Percentiles rank a stretch among this genome's conserved stretches.
Conservation (phyloP, 768 basidiomycete genomes). For the Hebeloma cylindrosporum region DNA sequence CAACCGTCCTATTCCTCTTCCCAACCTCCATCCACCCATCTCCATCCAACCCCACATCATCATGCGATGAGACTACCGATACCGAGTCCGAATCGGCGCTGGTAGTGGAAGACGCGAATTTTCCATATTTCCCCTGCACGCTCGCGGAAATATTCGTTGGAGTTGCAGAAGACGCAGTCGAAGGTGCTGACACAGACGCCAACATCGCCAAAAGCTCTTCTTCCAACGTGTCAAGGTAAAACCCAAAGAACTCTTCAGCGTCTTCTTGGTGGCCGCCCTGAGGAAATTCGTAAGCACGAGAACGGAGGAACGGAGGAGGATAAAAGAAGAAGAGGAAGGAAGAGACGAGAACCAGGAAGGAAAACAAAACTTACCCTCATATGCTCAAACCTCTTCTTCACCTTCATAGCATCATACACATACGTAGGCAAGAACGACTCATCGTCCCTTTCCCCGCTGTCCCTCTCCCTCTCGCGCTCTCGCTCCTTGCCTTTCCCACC, state of each 20-base stretch:
- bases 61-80: too few species aligned
- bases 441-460: conserved; percentile 49
- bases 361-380: conserved; percentile 64
- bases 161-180: too few species aligned
- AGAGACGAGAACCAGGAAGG: too few species aligned
- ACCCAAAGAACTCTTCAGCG: conserved; percentile 98
- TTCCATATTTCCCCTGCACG: too few species aligned
- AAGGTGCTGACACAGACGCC: too few species aligned
- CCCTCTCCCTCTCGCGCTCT: conserved; percentile 26
- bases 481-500: conserved; percentile 29
- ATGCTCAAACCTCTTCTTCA: conserved; percentile 88
- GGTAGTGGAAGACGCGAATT: too few species aligned
- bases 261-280: conserved; percentile 95
- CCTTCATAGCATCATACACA: conserved; percentile 91
- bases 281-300: conserved; percentile 5
- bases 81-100: too few species aligned
- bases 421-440: conserved; percentile 83
- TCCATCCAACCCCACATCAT: conserved; percentile 43
- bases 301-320: background rate
- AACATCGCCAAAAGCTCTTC: conserved; percentile 82
- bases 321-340: conserved; percentile 2
- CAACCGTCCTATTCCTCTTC: conserved; percentile 75
- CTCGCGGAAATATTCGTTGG: too few species aligned
- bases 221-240: conserved; percentile 91
- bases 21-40: conserved; percentile 95